Conservation (phyloP, 352 stramenopile genomes). For the Aphanomyces stellatus region DNA sequence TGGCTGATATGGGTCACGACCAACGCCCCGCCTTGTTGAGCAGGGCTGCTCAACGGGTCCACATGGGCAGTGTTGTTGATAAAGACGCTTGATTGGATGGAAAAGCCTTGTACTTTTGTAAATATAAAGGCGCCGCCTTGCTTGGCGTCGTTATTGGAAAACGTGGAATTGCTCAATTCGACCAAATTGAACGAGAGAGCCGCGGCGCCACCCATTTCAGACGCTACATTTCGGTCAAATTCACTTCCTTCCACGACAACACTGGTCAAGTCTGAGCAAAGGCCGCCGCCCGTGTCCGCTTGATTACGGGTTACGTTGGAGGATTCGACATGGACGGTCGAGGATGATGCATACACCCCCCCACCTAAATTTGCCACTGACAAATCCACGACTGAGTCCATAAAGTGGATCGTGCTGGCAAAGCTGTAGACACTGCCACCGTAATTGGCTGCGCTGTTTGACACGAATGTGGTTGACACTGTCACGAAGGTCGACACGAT, state of each 20-base stretch:
- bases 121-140: conserved; percentile 10
- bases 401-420: not conserved
- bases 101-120: not conserved
- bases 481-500: not conserved
- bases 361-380: not conserved
- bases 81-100: not conserved
- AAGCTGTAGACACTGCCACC: conserved; percentile 6
- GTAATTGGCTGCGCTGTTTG: not conserved
- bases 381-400: not conserved
- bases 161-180: not conserved
- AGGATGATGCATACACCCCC: conserved; percentile 9
- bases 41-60: not conserved
- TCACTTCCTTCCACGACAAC: not conserved
- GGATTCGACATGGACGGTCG: not conserved
- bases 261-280: conserved; percentile 1
- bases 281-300: not conserved
- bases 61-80: not conserved
- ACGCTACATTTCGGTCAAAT: not conserved
- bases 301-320: not conserved
- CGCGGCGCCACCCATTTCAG: not conserved
- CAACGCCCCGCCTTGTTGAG: not conserved
- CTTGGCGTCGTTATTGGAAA: not conserved
- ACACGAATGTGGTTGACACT: not conserved
- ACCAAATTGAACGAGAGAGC: not conserved
- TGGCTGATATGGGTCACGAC: not conserved